Percentiles rank a stretch among this genome's conserved stretches.
phyloP scores from a whole-genome alignment of 208 protist genomes.

The Endotrypanum monterogeii region DNA sequence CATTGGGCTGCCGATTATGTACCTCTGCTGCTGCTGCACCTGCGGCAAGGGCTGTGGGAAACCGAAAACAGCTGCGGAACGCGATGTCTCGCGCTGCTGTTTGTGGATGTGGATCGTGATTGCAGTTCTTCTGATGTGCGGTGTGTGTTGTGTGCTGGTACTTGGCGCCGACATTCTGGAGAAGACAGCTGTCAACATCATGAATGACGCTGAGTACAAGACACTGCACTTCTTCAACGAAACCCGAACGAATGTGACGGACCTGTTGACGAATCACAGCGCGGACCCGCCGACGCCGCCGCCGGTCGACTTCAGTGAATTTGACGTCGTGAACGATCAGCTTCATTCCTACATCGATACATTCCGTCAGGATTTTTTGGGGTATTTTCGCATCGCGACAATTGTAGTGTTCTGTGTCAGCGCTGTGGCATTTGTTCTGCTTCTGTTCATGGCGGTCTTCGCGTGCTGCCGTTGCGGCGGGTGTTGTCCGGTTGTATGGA shows the following conservation, averaged over 20 bases:
- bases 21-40: slow-evolving; percentile 54
- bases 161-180: slow-evolving; percentile 51
- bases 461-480: slow-evolving; percentile 48
- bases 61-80: slow-evolving; percentile 32
- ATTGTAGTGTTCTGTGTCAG: slow-evolving; percentile 62
- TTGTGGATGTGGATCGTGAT: slow-evolving; percentile 77
- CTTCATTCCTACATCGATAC: slow-evolving; percentile 36
- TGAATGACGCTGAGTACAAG: slow-evolving; percentile 36
- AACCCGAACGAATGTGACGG: slow-evolving; percentile 33
- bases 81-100: slow-evolving; percentile 37
- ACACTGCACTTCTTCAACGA: slow-evolving; percentile 52
- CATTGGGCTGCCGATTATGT: slow-evolving; percentile 59
- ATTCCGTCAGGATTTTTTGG: slow-evolving; percentile 57
- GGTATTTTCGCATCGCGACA: slow-evolving; percentile 57
- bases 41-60: slow-evolving; percentile 37
- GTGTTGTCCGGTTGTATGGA: slow-evolving; percentile 42
- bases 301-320: slow-evolving; percentile 34
- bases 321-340: slow-evolving; percentile 40
- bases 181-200: slow-evolving; percentile 23
- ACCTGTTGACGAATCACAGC: slow-evolving; percentile 45
- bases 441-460: slow-evolving; percentile 64
- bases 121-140: slow-evolving; percentile 47
- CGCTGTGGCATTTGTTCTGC: slow-evolving; percentile 56
- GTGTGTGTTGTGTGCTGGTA: slow-evolving; percentile 61
- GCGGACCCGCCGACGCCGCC: slow-evolving; percentile 22